A percentile compares a stretch with the other conserved stretches of the same genome.
phyloP scores from a whole-genome alignment of 176 grass and related monocot genomes.

The Lolium perenne region DNA sequence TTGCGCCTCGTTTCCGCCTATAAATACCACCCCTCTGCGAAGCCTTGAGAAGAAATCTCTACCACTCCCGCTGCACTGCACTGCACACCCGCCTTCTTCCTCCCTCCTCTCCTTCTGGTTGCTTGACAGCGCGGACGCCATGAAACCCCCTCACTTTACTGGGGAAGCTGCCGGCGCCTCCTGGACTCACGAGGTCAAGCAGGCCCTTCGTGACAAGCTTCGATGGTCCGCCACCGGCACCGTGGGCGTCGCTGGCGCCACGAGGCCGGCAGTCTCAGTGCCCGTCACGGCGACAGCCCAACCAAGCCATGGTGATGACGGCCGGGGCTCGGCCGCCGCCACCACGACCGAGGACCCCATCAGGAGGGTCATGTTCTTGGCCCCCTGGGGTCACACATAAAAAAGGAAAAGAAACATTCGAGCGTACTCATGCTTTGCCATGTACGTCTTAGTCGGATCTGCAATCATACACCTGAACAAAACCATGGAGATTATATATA shows the following conservation, averaged over 20 bases:
- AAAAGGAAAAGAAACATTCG: constrained; percentile 21
- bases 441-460: constrained; percentile 33
- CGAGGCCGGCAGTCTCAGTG: constrained; percentile 38
- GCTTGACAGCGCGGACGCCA: constrained; percentile 4
- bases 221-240: constrained; percentile 39
- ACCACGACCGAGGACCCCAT: constrained; percentile 65
- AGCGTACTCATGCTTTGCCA: background rate
- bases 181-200: constrained; percentile 79
- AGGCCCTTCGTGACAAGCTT: constrained; percentile 87
- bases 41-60: constrained; percentile 12
- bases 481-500: too few relatives aligned
- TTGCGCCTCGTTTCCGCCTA: constrained; percentile 41
- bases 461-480: background rate
- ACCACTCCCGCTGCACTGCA: background rate
- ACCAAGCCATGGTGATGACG: constrained; percentile 55
- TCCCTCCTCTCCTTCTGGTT: background rate
- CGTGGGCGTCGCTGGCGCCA: background rate
- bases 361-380: constrained; percentile 96
- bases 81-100: background rate
- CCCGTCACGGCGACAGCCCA: background rate
- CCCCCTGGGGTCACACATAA: constrained; percentile 92
- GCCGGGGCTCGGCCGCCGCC: constrained; percentile 48
- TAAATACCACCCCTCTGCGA: constrained; percentile 47
- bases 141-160: constrained; percentile 73
- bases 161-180: constrained; percentile 50